Evolutionary conservation across 306 rosid genomes (phyloP).

Genomic region (Ormosia semicastrata): DNA sequence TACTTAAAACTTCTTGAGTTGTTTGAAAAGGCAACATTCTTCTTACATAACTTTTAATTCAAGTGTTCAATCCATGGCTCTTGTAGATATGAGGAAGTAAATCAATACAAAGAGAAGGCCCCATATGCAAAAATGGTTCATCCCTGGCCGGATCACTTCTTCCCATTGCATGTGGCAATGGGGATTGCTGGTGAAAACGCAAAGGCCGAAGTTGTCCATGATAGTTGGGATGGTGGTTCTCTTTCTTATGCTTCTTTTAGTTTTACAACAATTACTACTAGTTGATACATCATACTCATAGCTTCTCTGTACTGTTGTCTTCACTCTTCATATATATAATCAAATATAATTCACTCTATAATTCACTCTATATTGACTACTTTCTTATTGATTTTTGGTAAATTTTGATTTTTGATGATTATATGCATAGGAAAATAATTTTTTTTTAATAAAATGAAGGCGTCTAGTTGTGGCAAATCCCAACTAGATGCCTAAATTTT

Average conservation of each 20-base stretch:
- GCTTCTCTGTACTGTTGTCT: too few relatives aligned
- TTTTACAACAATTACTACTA: conserved; percentile 11
- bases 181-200: conserved; percentile 50
- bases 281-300: neutral
- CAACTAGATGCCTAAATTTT: too few relatives aligned
- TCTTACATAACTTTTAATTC: neutral
- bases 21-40: neutral
- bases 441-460: too few relatives aligned
- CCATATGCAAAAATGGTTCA: conserved; percentile 47
- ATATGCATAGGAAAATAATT: too few relatives aligned
- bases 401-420: too few relatives aligned
- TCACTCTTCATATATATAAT: neutral
- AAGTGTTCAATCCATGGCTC: neutral
- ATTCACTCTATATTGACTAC: too few relatives aligned
- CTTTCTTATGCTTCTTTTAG: conserved; percentile 40
- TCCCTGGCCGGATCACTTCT: conserved; percentile 44
- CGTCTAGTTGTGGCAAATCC: too few relatives aligned
- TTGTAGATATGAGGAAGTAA: conserved; percentile 40
- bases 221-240: conserved; percentile 43
- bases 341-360: neutral
- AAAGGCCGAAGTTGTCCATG: conserved; percentile 36
- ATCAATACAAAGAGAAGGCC: conserved; percentile 35
- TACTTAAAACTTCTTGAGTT: neutral
- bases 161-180: conserved; percentile 48
- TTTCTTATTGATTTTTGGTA: too few relatives aligned